Evolutionary conservation across 257 asterid genomes (phyloP).

Genomic region (Nicotiana paniculata): DNA sequence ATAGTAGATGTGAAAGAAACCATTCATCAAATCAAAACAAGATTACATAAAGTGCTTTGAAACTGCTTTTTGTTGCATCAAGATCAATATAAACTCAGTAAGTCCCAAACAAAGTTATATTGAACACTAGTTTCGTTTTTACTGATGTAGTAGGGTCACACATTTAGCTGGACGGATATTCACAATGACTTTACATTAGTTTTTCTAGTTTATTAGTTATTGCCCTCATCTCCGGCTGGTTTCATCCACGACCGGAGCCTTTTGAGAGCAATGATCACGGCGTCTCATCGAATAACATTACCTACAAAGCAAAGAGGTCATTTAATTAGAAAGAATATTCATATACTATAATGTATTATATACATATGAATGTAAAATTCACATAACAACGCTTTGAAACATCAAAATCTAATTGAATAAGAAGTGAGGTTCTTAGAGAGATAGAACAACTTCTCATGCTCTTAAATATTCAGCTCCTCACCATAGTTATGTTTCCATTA

Average conservation of each 20-base stretch:
- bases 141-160: background rate
- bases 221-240: constrained; percentile 10
- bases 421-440: background rate
- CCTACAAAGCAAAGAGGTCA: constrained; percentile 36
- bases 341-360: background rate
- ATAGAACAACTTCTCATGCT: background rate
- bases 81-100: background rate
- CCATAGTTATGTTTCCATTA: background rate
- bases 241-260: constrained; percentile 26
- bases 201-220: constrained; percentile 15
- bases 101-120: background rate
- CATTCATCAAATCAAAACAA: background rate
- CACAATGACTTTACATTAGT: constrained; percentile 44
- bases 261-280: constrained; percentile 29
- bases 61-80: background rate
- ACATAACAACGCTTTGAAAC: background rate
- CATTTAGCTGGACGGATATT: constrained; percentile 18
- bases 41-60: background rate
- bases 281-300: constrained; percentile 82
- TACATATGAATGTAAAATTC: background rate
- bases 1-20: background rate
- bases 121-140: background rate
- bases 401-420: background rate
- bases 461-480: background rate
- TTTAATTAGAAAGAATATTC: background rate